Evolutionary conservation across 768 basidiomycete genomes (phyloP), one percentile per base, ranked within the genome.

Genomic region (Suillus americanus): DNA sequence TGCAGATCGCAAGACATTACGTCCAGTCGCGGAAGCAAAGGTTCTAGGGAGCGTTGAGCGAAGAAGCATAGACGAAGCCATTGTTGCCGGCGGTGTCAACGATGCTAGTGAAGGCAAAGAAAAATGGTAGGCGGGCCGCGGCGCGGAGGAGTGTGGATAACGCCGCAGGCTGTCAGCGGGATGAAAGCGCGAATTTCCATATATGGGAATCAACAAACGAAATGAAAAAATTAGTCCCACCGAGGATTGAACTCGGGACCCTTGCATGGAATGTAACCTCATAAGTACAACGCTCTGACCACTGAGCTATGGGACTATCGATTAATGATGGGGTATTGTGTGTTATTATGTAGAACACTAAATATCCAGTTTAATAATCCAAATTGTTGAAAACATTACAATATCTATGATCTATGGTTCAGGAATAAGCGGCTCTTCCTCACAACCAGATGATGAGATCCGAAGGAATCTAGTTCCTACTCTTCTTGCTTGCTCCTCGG

Each of bases 401-500:
- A 48, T n/a, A 9, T 28, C 28, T 51, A 74, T 30, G 75, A 9
- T 28, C 28, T 51, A 74, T 30, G 75, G 69, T 55, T 78, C 80
- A 70, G 68, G 63, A 46, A 73, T 64, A 23, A 62, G 65, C 7
- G 62, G 54, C 35, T 82, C 81, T 68, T 85, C 85, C 61, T 74
- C 68, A 61, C 81, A 83, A 59, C 79, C 79, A n/a, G 80, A 79
- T 13, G 70, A 72, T 14, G 79, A 77, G 51, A 86, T 73, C 28
- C 82, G 80, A 28, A 91, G 73, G 69, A 88, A 90, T 65, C 90
- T 79, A 2, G 86, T 92, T 16, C 92, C 94, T 45, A 91, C 85
- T 61, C 92, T 81, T 67, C 83, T 78, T 5, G 87, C 90, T 74
- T 95, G 94, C 66, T 93, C 90, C 3, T 87, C 86, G 0, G 91